Evolutionary conservation across 116 monocot species (phyloP), one percentile per base, ranked within the genome.

Genomic region (Iris pallida): DNA sequence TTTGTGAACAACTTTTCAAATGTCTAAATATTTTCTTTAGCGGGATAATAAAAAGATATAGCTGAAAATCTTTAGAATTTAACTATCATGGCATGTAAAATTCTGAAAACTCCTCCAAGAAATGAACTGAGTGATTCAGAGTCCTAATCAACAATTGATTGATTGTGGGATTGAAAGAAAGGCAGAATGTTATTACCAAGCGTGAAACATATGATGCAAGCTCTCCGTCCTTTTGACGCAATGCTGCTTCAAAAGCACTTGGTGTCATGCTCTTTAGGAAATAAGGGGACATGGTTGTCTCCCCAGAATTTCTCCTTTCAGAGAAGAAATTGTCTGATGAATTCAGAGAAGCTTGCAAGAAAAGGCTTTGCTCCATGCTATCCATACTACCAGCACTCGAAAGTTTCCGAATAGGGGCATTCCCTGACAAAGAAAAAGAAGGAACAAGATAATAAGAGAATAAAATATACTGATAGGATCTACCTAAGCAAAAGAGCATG

Each of bases 221-320:
- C 71, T 97, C 97, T 62, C 93, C 93, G 73, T 97, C 97, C 71
- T 93, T 97, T 47, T 97, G 93, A 30, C 97, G 87, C 68, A 97
- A 90, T 51, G 87, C 78, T 16, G 88, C 90, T 78, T 97, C 97
- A 80, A 90, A 97, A 55, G 90, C 75, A 78, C 84, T 93, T 53
- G 93, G 93, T 7, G 97, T 97, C 97, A 97, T 86, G 80, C 87
- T 97, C 73, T 90, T 92, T 47, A 93, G 65, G 71, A 79, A 97
- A 76, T 92, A 92, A 51, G 85, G 81, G 4, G 89, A 84, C 11
- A 90, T 69, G n/a, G 61, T 80, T 60, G 66, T 54, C 57, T 97
- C 97, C 4, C 80, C 75, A 78, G 83, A 72, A 69, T 57, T 70
- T 77, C 87, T 87, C 67, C 90, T 90, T 64, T 92, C 90, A 11